These are phyloP conservation scores for Stephanodiscus minutulus DNA, from an alignment of 108 stramenopile species.

Conservation along the genomic window DNA sequence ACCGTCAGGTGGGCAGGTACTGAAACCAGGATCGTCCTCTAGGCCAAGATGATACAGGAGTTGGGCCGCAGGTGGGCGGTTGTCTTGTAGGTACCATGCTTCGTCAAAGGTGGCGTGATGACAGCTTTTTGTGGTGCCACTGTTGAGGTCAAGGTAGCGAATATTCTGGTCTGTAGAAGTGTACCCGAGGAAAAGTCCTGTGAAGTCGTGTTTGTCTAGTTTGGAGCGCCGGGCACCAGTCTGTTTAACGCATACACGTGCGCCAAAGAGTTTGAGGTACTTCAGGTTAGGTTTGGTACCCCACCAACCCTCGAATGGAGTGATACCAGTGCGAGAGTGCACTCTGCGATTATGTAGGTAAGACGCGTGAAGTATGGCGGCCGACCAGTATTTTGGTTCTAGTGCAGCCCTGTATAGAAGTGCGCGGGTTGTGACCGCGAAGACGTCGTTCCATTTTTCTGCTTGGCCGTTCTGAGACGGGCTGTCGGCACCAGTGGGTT, in stretches of 20 bases:
- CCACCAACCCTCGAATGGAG: conserved; percentile 1
- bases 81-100: not conserved
- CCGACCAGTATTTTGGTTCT: too few relatives aligned
- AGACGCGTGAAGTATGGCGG: not conserved
- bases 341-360: conserved; percentile 19
- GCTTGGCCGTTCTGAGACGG: too few relatives aligned
- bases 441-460: not conserved
- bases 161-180: too few relatives aligned
- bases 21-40: not conserved
- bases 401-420: conserved; percentile 2
- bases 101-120: too few relatives aligned
- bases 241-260: conserved; percentile 7
- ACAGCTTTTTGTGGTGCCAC: too few relatives aligned
- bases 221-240: not conserved
- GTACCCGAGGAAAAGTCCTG: too few relatives aligned
- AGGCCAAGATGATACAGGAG: too few relatives aligned
- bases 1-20: not conserved
- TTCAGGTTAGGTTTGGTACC: not conserved
- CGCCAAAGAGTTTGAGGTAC: conserved; percentile 12
- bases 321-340: not conserved
- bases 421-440: not conserved
- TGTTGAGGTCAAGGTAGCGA: too few relatives aligned
- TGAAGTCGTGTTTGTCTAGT: conserved; percentile 7
- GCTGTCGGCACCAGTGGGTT: conserved; percentile 8
- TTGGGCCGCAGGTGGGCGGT: not conserved